Evolutionary conservation across 768 basidiomycete species (phyloP), one percentile per base, ranked within the genome.

Genomic region (Lepiota venenata): DNA sequence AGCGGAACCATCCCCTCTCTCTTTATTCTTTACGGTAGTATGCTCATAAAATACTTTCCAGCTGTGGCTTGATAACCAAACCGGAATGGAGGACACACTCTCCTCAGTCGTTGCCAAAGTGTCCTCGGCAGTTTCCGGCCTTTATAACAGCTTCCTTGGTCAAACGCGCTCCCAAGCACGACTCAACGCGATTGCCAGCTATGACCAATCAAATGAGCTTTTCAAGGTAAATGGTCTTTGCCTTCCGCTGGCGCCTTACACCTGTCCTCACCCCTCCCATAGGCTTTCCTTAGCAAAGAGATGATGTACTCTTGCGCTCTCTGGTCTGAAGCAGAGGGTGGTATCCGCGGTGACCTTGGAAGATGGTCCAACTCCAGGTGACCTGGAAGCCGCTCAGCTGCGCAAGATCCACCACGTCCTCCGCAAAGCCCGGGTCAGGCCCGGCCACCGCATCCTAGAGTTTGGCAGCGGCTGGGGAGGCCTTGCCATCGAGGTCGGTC

Each of bases 231-330:
- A 65, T 58, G 5, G 21, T 42, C 36, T 38, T 32, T 22, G 37
- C 47, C 36, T 47, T 49, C 41, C 43, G 32, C 56, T 36, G 49
- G 39, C 29, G 42, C 29, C 54, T 51, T 46, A 16, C 20, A n/a
- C 38, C 45, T 22, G 22, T 52, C 45, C 53, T 57, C 36, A 57
- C 57, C 22, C 20, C 36, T 52, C 49, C 53, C 54, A 41, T 56
- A 87, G 85, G 82, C 87, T 44, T 88, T 93, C 75, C 74, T 93
- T 20, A 88, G 86, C 60, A 76, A 81, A 50, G 93, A 95, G 69
- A 95, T 96, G 93, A 95, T 93, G 82, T 96, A 94, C 70, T 93
- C 91, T 0, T 93, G 91, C 66, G 93, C 83, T 1, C 78, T 95
- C 50, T 96, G 90, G 85, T 74, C 73, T 46, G 81, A 85, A n/a